Conservation (phyloP, 306 rosid genomes). For the Begonia loranthoides region DNA sequence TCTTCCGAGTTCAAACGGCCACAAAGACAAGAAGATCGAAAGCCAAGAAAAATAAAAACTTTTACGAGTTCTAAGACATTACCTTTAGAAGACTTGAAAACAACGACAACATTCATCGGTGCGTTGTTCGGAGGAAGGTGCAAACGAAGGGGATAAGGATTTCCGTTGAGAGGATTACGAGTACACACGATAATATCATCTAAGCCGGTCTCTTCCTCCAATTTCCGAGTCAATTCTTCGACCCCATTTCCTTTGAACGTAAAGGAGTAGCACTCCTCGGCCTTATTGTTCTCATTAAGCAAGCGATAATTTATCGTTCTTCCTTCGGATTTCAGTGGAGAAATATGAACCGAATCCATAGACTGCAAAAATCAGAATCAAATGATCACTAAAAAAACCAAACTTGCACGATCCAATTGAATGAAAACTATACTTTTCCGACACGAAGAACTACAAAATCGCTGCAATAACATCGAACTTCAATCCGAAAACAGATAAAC, state of each 20-base stretch:
- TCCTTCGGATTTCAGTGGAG: background rate
- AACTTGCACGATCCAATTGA: background rate
- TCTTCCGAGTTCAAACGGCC: background rate
- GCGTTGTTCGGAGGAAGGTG: conserved; percentile 13
- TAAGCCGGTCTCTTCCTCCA: conserved; percentile 5
- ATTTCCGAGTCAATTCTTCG: conserved; percentile 7
- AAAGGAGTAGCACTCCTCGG: background rate
- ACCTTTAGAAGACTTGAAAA: conserved; percentile 8
- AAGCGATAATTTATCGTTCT: background rate
- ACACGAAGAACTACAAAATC: background rate
- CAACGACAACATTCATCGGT: conserved; percentile 7
- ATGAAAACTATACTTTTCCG: background rate
- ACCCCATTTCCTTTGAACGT: conserved; percentile 8
- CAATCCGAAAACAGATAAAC: too few relatives aligned
- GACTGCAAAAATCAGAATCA: conserved; percentile 19
- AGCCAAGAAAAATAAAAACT: too few relatives aligned
- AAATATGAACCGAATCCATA: conserved; percentile 3
- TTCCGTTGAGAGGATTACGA: conserved; percentile 8
- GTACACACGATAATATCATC: conserved; percentile 9
- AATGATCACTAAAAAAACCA: conserved; percentile 3
- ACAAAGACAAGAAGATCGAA: background rate
- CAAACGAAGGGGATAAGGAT: conserved; percentile 10
- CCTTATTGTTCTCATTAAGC: background rate
- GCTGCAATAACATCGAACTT: too few relatives aligned
- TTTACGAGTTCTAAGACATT: background rate